Conservation (phyloP, 768 basidiomycete genomes). For the Lentinula raphanica region DNA sequence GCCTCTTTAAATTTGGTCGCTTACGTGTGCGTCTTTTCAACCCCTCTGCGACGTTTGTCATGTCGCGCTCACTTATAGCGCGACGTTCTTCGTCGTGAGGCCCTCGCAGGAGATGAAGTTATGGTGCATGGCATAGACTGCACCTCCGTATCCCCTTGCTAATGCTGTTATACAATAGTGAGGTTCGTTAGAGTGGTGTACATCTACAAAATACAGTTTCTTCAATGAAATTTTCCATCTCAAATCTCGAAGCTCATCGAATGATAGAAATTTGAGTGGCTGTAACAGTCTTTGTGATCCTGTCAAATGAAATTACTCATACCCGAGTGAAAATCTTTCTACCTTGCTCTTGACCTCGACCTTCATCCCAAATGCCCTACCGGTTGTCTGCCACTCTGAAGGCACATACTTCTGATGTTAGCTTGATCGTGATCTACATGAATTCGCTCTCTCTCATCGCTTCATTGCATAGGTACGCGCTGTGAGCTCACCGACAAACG, state of each 20-base stretch:
- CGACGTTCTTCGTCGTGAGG: slow-evolving; percentile 44
- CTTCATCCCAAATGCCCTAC: slow-evolving; percentile 49
- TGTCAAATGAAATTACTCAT: slow-evolving; percentile 6
- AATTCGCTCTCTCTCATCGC: slow-evolving; percentile 8
- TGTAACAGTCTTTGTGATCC: not conserved
- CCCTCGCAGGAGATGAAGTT: slow-evolving; percentile 88
- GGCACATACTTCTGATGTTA: slow-evolving; percentile 71
- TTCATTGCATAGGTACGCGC: slow-evolving; percentile 66
- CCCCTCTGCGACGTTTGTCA: slow-evolving; percentile 43
- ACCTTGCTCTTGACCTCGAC: slow-evolving; percentile 3
- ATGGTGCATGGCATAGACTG: slow-evolving; percentile 84
- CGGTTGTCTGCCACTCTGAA: slow-evolving; percentile 70
- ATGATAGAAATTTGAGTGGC: not conserved
- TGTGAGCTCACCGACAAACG: slow-evolving; percentile 67
- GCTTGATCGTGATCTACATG: slow-evolving; percentile 18
- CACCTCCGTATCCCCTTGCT: slow-evolving; percentile 85
- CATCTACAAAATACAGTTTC: slow-evolving; percentile 46
- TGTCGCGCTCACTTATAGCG: slow-evolving; percentile 29
- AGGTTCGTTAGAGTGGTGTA: slow-evolving; percentile 87
- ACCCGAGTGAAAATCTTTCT: slow-evolving; percentile 13
- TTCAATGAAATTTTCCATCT: not conserved
- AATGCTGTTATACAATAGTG: slow-evolving; percentile 45
- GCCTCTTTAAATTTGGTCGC: not conserved
- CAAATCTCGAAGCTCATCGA: too few species aligned
- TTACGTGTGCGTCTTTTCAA: slow-evolving; percentile 16